phyloP scores from a whole-genome alignment of 805 yeast species.

The Wickerhamiella parazyma region DNA sequence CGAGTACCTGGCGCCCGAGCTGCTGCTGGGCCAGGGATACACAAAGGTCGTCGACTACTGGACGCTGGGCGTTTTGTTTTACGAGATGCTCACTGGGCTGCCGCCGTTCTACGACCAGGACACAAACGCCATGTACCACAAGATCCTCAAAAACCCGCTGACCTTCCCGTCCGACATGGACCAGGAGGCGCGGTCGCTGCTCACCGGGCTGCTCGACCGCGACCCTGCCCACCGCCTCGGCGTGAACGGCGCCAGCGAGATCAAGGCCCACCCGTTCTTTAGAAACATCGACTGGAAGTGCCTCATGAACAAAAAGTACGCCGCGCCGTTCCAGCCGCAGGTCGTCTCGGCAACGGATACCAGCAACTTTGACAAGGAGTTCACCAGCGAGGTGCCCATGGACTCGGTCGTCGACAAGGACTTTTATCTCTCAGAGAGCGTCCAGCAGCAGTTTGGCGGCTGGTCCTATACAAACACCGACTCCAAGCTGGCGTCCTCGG shows the following conservation, averaged over 20 bases:
- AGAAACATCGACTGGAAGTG: slow-evolving; percentile 82
- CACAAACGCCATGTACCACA: slow-evolving; percentile 82
- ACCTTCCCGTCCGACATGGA: slow-evolving; percentile 82
- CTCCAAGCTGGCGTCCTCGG: slow-evolving; percentile 24
- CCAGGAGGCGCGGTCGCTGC: slow-evolving; percentile 68
- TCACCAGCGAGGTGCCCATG: slow-evolving; percentile 83
- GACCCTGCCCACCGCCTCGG: slow-evolving; percentile 76
- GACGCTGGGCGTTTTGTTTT: slow-evolving; percentile 88
- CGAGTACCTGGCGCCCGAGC: slow-evolving; percentile 91
- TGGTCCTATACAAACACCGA: slow-evolving; percentile 62
- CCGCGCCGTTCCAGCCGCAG: slow-evolving; percentile 90
- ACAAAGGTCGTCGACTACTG: slow-evolving; percentile 97
- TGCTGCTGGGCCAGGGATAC: slow-evolving; percentile 82
- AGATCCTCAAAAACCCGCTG: slow-evolving; percentile 78
- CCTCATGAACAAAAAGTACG: slow-evolving; percentile 69
- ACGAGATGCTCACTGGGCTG: slow-evolving; percentile 92
- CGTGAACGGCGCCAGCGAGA: slow-evolving; percentile 66
- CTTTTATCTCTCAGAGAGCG: slow-evolving; percentile 68
- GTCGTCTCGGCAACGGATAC: slow-evolving; percentile 80
- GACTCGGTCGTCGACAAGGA: slow-evolving; percentile 88
- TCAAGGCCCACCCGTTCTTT: slow-evolving; percentile 74
- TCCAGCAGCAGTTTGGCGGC: slow-evolving; percentile 97
- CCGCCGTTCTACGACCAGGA: slow-evolving; percentile 97
- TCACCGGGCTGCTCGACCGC: slow-evolving; percentile 61
- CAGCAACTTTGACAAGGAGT: slow-evolving; percentile 75